Conservation (phyloP, 2,329 filamentous ascomycete genomes). For the Neopestalotiopsis rosae region DNA sequence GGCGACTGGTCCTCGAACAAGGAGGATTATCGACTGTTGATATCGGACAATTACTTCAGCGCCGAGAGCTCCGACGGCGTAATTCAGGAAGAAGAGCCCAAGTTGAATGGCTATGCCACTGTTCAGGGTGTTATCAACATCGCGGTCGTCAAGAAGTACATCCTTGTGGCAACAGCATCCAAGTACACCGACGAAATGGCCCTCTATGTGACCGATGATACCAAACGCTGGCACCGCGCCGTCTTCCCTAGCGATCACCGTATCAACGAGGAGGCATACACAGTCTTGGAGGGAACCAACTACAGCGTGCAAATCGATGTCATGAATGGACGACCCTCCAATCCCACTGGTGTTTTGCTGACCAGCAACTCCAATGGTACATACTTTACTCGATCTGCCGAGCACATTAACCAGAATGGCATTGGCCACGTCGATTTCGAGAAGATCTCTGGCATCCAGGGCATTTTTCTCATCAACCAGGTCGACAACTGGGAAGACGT, state of each 20-base stretch:
- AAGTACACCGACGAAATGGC: slow-evolving; percentile 87
- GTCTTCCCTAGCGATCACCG: slow-evolving; percentile 85
- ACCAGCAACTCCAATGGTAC: slow-evolving; percentile 98
- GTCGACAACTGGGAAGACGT: slow-evolving; percentile 87
- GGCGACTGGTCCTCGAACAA: slow-evolving; percentile 74
- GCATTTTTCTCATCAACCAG: slow-evolving; percentile 87
- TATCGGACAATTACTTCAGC: slow-evolving; percentile 84
- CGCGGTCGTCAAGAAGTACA: slow-evolving; percentile 82
- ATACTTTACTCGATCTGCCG: slow-evolving; percentile 90
- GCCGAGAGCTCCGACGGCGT: slow-evolving; percentile 49
- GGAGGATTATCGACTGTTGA: slow-evolving; percentile 77
- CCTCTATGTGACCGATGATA: slow-evolving; percentile 86
- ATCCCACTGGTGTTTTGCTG: slow-evolving; percentile 85
- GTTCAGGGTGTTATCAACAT: slow-evolving; percentile 83
- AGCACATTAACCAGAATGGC: slow-evolving; percentile 86
- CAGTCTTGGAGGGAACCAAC: slow-evolving; percentile 92
- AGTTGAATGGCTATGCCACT: slow-evolving; percentile 74
- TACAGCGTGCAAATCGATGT: slow-evolving; percentile 98
- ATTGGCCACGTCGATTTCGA: slow-evolving; percentile 90
- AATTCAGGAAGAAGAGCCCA: slow-evolving; percentile 73
- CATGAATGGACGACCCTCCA: slow-evolving; percentile 68
- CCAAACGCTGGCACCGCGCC: slow-evolving; percentile 86
- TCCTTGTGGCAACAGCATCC: slow-evolving; percentile 83
- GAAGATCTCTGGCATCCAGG: slow-evolving; percentile 89
- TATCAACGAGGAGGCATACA: slow-evolving; percentile 85